phyloP scores from a whole-genome alignment of 495 filamentous ascomycete species.

The Evansstolkia leycettana region DNA sequence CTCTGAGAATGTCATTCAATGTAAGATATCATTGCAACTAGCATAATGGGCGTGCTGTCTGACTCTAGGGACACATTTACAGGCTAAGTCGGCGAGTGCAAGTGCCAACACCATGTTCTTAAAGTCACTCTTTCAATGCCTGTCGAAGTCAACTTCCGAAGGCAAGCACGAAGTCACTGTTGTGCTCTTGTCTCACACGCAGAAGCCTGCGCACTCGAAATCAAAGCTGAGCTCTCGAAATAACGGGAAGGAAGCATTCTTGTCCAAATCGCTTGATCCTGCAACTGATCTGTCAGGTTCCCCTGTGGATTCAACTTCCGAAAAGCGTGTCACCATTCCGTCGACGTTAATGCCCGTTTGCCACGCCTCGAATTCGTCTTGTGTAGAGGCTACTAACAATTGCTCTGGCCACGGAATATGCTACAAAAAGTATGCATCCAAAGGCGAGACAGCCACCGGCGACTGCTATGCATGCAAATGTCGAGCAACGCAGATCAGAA shows the following conservation, averaged over 20 bases:
- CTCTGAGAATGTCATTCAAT: conserved; percentile 15
- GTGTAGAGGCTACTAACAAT: conserved; percentile 47
- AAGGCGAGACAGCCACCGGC: conserved; percentile 16
- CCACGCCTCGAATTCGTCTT: conserved; percentile 48
- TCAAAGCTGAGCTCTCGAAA: background rate
- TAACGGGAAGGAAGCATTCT: background rate
- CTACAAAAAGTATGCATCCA: conserved; percentile 41
- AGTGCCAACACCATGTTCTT: conserved; percentile 3
- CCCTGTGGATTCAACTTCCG: background rate
- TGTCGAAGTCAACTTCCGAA: conserved; percentile 8
- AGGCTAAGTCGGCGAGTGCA: conserved; percentile 2
- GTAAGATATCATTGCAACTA: conserved; percentile 7
- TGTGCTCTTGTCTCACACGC: conserved; percentile 9
- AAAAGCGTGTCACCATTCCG: conserved; percentile 3
- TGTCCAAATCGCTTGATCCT: background rate
- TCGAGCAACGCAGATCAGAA: conserved; percentile 34
- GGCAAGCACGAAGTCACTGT: conserved; percentile 10
- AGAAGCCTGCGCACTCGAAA: background rate
- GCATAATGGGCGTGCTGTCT: background rate
- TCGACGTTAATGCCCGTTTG: conserved; percentile 36
- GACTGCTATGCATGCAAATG: conserved; percentile 73
- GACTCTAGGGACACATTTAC: no score
- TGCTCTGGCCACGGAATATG: conserved; percentile 72
- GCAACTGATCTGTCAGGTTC: background rate
- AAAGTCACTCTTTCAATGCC: conserved; percentile 9